phyloP scores from a whole-genome alignment of 345 rosid species.

The Linum trigynum region DNA sequence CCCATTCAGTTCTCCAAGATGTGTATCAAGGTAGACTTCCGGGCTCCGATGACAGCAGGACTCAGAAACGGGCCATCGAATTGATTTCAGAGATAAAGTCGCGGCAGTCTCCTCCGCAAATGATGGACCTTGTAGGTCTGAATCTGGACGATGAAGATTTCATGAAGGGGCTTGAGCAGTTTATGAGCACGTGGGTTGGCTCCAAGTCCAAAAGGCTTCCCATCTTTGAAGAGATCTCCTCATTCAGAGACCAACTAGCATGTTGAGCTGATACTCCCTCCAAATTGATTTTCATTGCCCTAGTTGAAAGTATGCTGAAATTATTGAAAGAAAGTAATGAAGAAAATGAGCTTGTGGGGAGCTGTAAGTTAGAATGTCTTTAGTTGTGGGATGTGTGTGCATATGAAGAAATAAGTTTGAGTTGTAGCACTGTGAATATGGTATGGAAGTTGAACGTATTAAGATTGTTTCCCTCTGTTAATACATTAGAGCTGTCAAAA shows the following conservation, averaged over 20 bases:
- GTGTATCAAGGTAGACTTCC: slow-evolving; percentile 36
- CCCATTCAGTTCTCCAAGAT: slow-evolving; percentile 30
- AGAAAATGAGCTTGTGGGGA: too few species aligned
- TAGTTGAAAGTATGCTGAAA: too few species aligned
- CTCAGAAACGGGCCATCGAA: slow-evolving; percentile 39
- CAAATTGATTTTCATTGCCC: too few species aligned
- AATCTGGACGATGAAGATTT: slow-evolving; percentile 36
- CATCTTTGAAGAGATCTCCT: slow-evolving; percentile 74
- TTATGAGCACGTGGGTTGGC: slow-evolving; percentile 46
- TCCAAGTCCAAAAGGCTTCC: slow-evolving; percentile 73
- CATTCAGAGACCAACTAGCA: slow-evolving; percentile 52
- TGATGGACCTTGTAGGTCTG: neutral
- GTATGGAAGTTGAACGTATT: too few species aligned
- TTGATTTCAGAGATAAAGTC: slow-evolving; percentile 14
- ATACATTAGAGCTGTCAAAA: too few species aligned
- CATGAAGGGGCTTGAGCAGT: slow-evolving; percentile 44
- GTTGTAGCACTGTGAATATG: too few species aligned
- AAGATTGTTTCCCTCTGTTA: too few species aligned
- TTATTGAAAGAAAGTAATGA: too few species aligned
- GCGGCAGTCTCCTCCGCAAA: neutral
- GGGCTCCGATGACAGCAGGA: slow-evolving; percentile 47
- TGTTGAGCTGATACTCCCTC: slow-evolving; percentile 18
- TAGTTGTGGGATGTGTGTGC: too few species aligned
- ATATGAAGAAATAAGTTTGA: too few species aligned
- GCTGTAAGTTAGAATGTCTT: too few species aligned